Evolutionary conservation across 805 yeast species (phyloP).

Genomic region (Saturnispora saitoi): DNA sequence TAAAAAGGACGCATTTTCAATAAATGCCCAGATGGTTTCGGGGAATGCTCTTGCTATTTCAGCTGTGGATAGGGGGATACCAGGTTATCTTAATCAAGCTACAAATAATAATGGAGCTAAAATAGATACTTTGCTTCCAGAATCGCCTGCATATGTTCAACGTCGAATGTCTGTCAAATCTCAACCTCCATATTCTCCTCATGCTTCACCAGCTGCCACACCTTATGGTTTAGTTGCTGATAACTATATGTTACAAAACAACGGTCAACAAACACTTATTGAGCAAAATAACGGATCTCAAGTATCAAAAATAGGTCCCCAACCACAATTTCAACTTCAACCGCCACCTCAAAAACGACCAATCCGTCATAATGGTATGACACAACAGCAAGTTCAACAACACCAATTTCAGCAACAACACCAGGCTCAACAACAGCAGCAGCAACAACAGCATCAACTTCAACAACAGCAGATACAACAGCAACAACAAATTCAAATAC

Average conservation of each 20-base stretch:
- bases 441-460: conserved; percentile 8
- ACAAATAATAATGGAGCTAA: background rate
- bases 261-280: background rate
- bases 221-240: background rate
- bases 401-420: conserved; percentile 11
- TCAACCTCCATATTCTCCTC: background rate
- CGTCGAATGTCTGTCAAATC: background rate
- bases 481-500: no score
- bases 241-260: background rate
- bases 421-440: conserved; percentile 9
- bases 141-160: background rate
- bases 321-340: conserved; percentile 7
- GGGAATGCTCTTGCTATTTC: conserved; percentile 4
- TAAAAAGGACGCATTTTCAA: background rate
- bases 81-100: background rate
- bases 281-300: background rate
- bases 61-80: background rate
- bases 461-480: conserved; percentile 9
- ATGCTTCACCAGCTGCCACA: background rate
- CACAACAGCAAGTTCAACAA: conserved; percentile 10
- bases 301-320: background rate
- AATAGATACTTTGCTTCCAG: background rate
- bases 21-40: conserved; percentile 1
- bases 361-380: background rate
- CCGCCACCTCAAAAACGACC: conserved; percentile 4